Base-by-base conservation (phyloP, 306 rosid species). In the Vigna nakashimae region DNA sequence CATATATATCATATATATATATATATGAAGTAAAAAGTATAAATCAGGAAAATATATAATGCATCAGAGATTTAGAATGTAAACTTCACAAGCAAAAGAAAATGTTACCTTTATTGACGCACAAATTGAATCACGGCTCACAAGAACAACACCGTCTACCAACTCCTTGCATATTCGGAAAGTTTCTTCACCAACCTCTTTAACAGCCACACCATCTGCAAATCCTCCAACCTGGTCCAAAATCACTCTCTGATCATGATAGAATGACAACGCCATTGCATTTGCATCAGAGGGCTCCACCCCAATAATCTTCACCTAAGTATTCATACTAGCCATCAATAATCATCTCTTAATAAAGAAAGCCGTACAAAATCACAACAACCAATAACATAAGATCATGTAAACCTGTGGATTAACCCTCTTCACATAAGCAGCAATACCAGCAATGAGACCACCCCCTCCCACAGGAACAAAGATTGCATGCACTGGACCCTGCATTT, bases 151-250 rank as follows among this genome's bases (percentile, higher is more conserved):
- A 2, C 98, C 98, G 74, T 96, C 99, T 42, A 96, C 77, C 90
- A 91, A 83, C 34, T 90, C 97, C 82, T 88, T 88, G 90, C 98
- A 91, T 51, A 96, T 9, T 78, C 96, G 94, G 73, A 95, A 96
- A 60, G 94, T 85, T 84, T 96, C 99, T 87, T 90, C 94, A 16
- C 99, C 97, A 14, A 96, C 99, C 86, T 96, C 99, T 83, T 92
- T 92, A 62, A 96, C 97, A 75, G 98, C 98, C n/a, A 96, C 98
- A 67, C 99, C 98, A 78, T 96, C 99, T 43, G 99, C 97, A 86
- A 92, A 96, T 51, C 93, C 92, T 81, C 99, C 99, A 42, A 90
- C 96, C 84, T 88, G 80, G 69, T 92, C 94, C 83, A 95, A 84
- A 22, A 92, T 66, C 79, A 95, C 90, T 82, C 99, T 92, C 49